Evolutionary conservation across 2,329 filamentous ascomycete genomes (phyloP), one percentile per base, ranked within the genome.

Genomic region (Cladophialophora immunda): DNA sequence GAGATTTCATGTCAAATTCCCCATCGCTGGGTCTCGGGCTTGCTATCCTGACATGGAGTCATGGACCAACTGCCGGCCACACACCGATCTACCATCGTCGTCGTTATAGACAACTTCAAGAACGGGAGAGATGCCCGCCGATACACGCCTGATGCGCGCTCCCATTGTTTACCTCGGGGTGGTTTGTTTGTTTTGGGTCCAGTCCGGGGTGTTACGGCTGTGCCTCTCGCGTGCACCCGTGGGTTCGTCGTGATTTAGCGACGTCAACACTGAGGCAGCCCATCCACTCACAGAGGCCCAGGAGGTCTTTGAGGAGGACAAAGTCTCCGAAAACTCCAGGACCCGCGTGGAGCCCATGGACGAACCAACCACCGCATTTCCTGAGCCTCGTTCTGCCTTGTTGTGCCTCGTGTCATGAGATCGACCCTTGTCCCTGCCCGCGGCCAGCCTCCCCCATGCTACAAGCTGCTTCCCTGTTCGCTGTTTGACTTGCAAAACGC

Each of bases 401-500:
- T 62, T 62, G 59, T 62, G 60, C 55, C 65, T 67, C 58, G 65
- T 66, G 55, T 66, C 52, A 56, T 56, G 30, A 52, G 52, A 41
- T 34, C 34, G 38, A 47, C 65, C 58, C 52, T 41, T 55, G 50
- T 53, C 65, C 54, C 56, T 47, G 38, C 45, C 32, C 38, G 58
- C 9, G 13, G 19, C 19, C n/a, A 50, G 19, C 45, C 45, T 50
- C 45, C 45, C 38, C 50, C 38, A 32, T 47, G 29, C 58, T 67
- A 27, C 58, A 59, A 36, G 68, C 58, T 38, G 56, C 27, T 68
- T 62, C 66, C 68, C 58, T 68, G 68, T 65, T 63, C 36, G n/a
- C 15, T 64, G 67, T 68, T 64, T 66, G 63, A 66, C 67, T 25
- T 65, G 13, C 54, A 55, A 66, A 63, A 67, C 59, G 59, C 55